These are phyloP conservation scores for Monosporascus sp. DNA, from an alignment of 2,329 filamentous ascomycete genomes.

Conservation along the genomic window DNA sequence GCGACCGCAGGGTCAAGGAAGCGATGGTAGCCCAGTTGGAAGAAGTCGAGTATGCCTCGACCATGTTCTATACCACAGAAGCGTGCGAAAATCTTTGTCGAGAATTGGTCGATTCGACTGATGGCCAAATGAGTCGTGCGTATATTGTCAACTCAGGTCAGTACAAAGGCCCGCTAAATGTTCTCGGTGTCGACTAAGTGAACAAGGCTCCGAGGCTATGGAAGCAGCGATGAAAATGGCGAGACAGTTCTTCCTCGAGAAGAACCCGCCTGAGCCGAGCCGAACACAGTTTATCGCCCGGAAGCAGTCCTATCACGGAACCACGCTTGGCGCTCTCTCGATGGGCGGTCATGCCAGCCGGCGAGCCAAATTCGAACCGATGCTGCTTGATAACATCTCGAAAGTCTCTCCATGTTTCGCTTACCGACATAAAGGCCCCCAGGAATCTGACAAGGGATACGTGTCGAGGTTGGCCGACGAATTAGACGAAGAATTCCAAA, in stretches of 20 bases:
- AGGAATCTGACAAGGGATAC: constrained; percentile 55
- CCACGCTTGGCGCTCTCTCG: constrained; percentile 62
- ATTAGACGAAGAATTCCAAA: constrained; percentile 62
- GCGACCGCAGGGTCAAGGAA: constrained; percentile 34
- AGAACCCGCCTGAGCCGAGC: constrained; percentile 44
- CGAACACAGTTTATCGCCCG: constrained; percentile 65
- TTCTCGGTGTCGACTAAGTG: not conserved
- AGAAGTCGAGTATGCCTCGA: constrained; percentile 37
- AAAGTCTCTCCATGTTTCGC: constrained; percentile 63
- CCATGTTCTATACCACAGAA: constrained; percentile 23
- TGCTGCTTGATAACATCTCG: constrained; percentile 53
- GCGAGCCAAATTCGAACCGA: constrained; percentile 56
- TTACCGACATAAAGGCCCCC: constrained; percentile 50
- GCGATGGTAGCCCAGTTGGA: constrained; percentile 37
- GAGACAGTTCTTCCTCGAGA: constrained; percentile 56
- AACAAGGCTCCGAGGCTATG: constrained; percentile 55
- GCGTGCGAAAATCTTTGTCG: constrained; percentile 19
- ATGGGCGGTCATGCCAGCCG: constrained; percentile 59
- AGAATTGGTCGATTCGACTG: constrained; percentile 26
- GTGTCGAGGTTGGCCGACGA: constrained; percentile 57
- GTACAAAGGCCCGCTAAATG: constrained; percentile 1
- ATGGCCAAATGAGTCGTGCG: constrained; percentile 28
- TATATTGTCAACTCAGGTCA: constrained; percentile 32
- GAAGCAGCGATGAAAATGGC: constrained; percentile 60
- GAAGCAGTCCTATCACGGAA: constrained; percentile 66